Conservation (phyloP, 805 yeast genomes). For the Metschnikowia hibisci region DNA sequence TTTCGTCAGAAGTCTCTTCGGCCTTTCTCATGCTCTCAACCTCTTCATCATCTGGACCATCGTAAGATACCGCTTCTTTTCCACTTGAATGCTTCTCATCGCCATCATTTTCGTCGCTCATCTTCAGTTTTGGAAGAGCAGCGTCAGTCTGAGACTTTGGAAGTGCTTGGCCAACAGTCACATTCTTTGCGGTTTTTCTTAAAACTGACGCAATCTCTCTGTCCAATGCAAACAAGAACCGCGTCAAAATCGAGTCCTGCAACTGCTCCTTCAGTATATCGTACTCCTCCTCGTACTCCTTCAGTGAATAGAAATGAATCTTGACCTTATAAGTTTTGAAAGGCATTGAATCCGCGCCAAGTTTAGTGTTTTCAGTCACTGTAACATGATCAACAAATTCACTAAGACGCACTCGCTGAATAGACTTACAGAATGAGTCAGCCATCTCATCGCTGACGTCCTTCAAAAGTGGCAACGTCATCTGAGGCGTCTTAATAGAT, state of each 20-base stretch:
- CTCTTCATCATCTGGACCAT: constrained; percentile 94
- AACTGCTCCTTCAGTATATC: constrained; percentile 80
- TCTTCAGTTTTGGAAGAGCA: constrained; percentile 22
- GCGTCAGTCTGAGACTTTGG: constrained; percentile 42
- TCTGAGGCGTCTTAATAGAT: constrained; percentile 95
- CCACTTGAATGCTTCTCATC: constrained; percentile 60
- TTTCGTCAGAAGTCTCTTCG: constrained; percentile 73
- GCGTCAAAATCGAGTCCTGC: constrained; percentile 59
- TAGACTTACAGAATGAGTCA: constrained; percentile 86
- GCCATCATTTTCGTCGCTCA: constrained; percentile 49
- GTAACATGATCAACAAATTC: constrained; percentile 82
- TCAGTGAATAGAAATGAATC: constrained; percentile 67
- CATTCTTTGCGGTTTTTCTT: too few relatives aligned
- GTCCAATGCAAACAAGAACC: constrained; percentile 71
- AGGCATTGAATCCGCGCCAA: constrained; percentile 43
- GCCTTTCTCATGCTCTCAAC: constrained; percentile 83
- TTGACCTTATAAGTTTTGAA: constrained; percentile 73
- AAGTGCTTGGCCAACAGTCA: constrained; percentile 68
- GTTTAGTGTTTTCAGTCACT: constrained; percentile 86
- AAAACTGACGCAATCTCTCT: constrained; percentile 44
- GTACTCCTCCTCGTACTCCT: constrained; percentile 82
- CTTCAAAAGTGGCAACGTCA: constrained; percentile 81
- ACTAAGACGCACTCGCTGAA: constrained; percentile 77
- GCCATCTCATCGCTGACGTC: constrained; percentile 86
- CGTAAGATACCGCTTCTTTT: constrained; percentile 88